These are phyloP conservation scores for Psilocybe cyanescens DNA, from an alignment of 768 basidiomycete genomes.

Conservation along the genomic window DNA sequence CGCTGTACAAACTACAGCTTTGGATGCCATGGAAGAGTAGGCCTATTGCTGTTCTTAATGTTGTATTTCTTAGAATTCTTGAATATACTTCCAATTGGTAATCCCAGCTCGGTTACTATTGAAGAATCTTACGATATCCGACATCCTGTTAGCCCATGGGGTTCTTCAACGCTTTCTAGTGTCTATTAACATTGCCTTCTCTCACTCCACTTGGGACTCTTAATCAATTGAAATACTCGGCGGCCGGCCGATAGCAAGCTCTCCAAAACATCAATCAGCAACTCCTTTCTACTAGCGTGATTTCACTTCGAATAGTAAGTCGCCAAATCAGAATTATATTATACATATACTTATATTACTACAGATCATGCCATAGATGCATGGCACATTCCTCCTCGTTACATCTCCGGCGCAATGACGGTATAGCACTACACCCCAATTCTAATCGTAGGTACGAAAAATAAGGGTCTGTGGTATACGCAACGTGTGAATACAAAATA, in stretches of 20 bases:
- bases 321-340: not conserved
- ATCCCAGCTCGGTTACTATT: not conserved
- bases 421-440: not conserved
- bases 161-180: not conserved
- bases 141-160: not conserved
- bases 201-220: constrained; percentile 5
- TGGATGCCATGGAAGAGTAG: constrained; percentile 47
- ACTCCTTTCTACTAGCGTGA: not conserved
- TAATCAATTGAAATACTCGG: not conserved
- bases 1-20: constrained; percentile 2
- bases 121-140: not conserved
- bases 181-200: not conserved
- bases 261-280: not conserved
- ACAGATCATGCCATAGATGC: not conserved
- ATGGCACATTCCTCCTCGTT: not conserved
- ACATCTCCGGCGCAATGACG: not conserved
- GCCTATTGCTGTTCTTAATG: not conserved
- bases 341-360: not conserved
- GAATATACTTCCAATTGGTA: not conserved
- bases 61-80: not conserved
- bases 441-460: not conserved
- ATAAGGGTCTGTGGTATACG: not conserved
- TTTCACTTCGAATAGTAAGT: not conserved
- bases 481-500: not conserved
- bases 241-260: not conserved